Conservation (phyloP, 2,329 filamentous ascomycete species). For the Aciculosporium take region DNA sequence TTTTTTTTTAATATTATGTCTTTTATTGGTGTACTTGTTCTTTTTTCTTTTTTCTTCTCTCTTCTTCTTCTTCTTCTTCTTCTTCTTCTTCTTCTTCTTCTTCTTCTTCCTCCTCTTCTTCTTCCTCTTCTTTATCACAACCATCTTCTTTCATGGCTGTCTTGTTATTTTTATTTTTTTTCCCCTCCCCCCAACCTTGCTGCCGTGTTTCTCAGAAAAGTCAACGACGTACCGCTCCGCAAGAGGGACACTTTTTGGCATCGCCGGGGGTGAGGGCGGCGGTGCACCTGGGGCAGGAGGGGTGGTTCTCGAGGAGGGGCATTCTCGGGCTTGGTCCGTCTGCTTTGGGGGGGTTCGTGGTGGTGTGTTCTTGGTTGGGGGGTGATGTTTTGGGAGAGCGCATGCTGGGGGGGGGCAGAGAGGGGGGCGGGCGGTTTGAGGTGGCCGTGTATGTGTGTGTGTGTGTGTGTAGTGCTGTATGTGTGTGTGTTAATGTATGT, state of each 20-base stretch:
- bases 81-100: neutral
- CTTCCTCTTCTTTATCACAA: neutral
- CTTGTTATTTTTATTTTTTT: too few relatives aligned
- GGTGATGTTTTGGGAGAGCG: neutral
- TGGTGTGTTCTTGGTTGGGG: too few relatives aligned
- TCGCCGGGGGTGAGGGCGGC: conserved; percentile 27
- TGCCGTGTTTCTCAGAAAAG: too few relatives aligned
- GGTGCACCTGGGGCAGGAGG: conserved; percentile 43
- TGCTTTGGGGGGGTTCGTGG: neutral
- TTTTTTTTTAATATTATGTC: neutral
- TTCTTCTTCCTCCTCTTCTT: neutral
- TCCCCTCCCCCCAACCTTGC: too few relatives aligned
- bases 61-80: neutral
- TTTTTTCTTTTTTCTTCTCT: neutral
- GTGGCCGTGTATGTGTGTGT: too few relatives aligned
- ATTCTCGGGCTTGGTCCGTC: neutral
- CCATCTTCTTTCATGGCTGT: too few relatives aligned
- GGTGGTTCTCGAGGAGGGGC: conserved; percentile 20
- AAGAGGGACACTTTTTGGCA: conserved; percentile 39
- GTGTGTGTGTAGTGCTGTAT: too few relatives aligned
- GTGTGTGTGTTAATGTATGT: too few relatives aligned
- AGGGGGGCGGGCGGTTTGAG: neutral
- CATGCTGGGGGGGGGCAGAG: too few relatives aligned
- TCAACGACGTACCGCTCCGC: conserved; percentile 38
- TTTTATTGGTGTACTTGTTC: neutral